phyloP scores from a whole-genome alignment of 2,329 filamentous ascomycete species.

The Trichoderma citrinoviride region DNA sequence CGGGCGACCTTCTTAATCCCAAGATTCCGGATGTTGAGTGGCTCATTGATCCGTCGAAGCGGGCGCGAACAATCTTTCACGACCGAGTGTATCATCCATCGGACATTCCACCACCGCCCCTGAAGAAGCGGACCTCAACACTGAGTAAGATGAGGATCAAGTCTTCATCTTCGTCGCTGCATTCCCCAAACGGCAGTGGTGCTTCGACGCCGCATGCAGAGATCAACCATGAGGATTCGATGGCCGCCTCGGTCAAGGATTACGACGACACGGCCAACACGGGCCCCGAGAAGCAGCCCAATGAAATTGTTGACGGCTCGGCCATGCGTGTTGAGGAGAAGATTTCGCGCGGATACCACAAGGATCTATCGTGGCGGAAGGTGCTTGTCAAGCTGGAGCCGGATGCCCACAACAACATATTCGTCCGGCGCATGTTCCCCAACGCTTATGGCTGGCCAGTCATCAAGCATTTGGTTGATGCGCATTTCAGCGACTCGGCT shows the following conservation, averaged over 20 bases:
- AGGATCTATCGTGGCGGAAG: conserved; percentile 90
- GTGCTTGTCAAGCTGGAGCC: conserved; percentile 93
- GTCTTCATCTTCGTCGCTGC: conserved; percentile 25
- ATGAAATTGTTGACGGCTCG: conserved; percentile 53
- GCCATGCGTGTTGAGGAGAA: conserved; percentile 94
- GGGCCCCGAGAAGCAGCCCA: conserved; percentile 42
- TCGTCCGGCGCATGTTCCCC: conserved; percentile 92
- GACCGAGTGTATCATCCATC: conserved; percentile 91
- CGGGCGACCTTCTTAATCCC: conserved; percentile 87
- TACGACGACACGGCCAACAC: conserved; percentile 52
- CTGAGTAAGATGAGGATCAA: conserved; percentile 35
- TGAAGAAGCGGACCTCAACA: conserved; percentile 51
- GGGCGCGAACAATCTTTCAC: conserved; percentile 91
- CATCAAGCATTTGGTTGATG: conserved; percentile 88
- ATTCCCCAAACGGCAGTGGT: conserved; percentile 30
- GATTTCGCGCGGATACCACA: conserved; percentile 93
- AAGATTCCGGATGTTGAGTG: conserved; percentile 80
- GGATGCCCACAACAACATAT: conserved; percentile 97
- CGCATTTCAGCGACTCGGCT: conserved; percentile 78
- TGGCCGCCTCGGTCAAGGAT: conserved; percentile 43
- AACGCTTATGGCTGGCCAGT: conserved; percentile 99
- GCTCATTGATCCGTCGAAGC: conserved; percentile 75
- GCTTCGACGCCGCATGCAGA: conserved; percentile 37
- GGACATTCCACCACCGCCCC: conserved; percentile 82
- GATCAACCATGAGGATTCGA: conserved; percentile 44